Evolutionary conservation across 1,284 basidiomycete species (phyloP).

Genomic region (Neotropicomus parvogracilis): DNA sequence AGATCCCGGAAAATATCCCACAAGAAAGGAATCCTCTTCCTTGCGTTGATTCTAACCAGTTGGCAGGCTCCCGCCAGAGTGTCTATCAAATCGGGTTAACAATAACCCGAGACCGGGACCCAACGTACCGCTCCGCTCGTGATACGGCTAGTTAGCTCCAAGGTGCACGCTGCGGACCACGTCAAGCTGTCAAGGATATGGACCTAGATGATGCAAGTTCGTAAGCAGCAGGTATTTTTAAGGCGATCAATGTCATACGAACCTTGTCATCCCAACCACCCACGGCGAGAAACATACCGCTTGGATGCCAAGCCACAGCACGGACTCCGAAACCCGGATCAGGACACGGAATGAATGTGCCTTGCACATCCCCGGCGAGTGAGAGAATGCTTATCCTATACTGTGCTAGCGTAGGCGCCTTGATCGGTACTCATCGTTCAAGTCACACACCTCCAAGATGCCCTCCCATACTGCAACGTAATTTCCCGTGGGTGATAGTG

Average conservation of each 20-base stretch:
- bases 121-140: conserved; percentile 53
- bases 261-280: conserved; percentile 86
- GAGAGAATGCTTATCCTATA: conserved; percentile 79
- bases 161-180: conserved; percentile 67
- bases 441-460: conserved; percentile 60
- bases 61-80: conserved; percentile 76
- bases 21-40: conserved; percentile 82
- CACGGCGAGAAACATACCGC: conserved; percentile 71
- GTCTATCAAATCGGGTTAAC: conserved; percentile 40
- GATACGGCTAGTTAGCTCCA: conserved; percentile 59
- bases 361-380: conserved; percentile 66
- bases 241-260: conserved; percentile 12
- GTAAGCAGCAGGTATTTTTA: conserved; percentile 1
- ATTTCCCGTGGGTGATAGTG: conserved; percentile 78
- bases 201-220: conserved; percentile 44
- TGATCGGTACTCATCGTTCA: background rate
- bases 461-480: conserved; percentile 83
- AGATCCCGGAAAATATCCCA: conserved; percentile 29
- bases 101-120: background rate
- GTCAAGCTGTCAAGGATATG: conserved; percentile 75
- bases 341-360: conserved; percentile 63
- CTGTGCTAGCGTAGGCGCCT: conserved; percentile 38
- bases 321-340: conserved; percentile 82
- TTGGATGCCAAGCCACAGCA: conserved; percentile 77
- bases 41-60: conserved; percentile 77